Base-by-base conservation (phyloP, 495 filamentous ascomycete genomes). In the Parmelia sp. region DNA sequence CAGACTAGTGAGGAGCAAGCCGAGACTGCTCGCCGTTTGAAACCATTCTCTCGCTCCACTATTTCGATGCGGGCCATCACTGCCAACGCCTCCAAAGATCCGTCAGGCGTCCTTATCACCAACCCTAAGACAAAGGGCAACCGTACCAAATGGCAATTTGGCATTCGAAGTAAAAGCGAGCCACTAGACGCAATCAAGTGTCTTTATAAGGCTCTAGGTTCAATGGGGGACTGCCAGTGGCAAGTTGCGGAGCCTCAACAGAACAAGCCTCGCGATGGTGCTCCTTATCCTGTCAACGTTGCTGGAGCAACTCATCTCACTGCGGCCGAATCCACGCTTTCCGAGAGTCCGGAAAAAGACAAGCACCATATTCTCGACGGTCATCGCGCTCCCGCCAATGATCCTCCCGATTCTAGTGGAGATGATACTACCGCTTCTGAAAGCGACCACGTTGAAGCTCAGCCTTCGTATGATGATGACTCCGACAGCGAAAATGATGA, bases 141-240 rank as follows among this genome's bases (percentile, higher is more conserved):
- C 61, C 84, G 86, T 4, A 90, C 91, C 1, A 89, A 90, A 64
- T 98, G 94, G 94, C 95, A 97, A 74, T 98, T 97, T 71, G 94
- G 94, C 37, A 98, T 98, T 64, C 85, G 94, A 2, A 93, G 89
- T 29, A 83, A 95, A 37, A 98, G 97, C 73, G 89, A 90, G 29
- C 94, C 95, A 0, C 86, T 92, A 36, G 94, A 98, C 70, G 94
- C 94, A 0, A 88, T 98, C 72, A 75, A 92, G 14, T 96, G 94
- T 72, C 89, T 98, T 58, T 97, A 96, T 79, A 88, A 90, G 69
- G 92, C 95, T 1, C 80, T 98, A 42, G 76, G 83, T 36, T 90
- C 90, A 60, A 90, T 97, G 69, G 91, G 90, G 25, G 92, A 91
- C 12, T 68, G 66, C 58, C 83, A 90, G 57, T 97, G 95, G 93